phyloP scores from a whole-genome alignment of 1,284 basidiomycete genomes.

The Ustilago loliicola region DNA sequence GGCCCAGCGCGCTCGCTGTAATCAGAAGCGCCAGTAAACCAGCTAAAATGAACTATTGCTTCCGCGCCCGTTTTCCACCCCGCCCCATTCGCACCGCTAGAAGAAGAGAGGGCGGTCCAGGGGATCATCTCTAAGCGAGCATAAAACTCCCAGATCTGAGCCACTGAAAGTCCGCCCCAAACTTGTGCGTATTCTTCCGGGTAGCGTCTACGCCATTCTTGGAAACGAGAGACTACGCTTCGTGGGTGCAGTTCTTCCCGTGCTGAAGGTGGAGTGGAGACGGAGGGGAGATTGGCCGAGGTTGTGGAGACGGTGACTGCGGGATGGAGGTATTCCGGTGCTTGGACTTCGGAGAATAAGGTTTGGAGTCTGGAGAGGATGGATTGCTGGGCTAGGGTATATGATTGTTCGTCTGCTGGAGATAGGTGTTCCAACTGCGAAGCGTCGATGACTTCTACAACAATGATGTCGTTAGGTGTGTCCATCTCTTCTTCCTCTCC shows the following conservation, averaged over 20 bases:
- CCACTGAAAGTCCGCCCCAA: conserved; percentile 66
- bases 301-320: conserved; percentile 2
- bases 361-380: conserved; percentile 13
- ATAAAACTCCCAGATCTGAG: conserved; percentile 66
- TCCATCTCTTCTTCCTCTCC: conserved; percentile 2
- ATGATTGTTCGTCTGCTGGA: conserved; percentile 42
- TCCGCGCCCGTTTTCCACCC: conserved; percentile 8
- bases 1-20: conserved; percentile 7
- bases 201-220: conserved; percentile 54
- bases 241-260: conserved; percentile 41
- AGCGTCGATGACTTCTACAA: not conserved
- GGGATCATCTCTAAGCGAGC: conserved; percentile 52
- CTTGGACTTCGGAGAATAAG: conserved; percentile 58
- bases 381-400: conserved; percentile 26
- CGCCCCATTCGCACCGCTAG: conserved; percentile 13
- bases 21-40: conserved; percentile 27
- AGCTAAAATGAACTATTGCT: conserved; percentile 23
- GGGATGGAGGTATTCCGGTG: conserved; percentile 61
- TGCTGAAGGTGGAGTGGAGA: not conserved
- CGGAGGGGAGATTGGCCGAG: not conserved
- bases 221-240: conserved; percentile 58
- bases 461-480: not conserved
- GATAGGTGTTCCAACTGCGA: conserved; percentile 14
- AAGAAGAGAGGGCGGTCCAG: conserved; percentile 46
- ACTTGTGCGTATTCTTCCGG: conserved; percentile 59